Evolutionary conservation across 2,329 filamentous ascomycete species (phyloP).

Genomic region (Alternaria triticina): DNA sequence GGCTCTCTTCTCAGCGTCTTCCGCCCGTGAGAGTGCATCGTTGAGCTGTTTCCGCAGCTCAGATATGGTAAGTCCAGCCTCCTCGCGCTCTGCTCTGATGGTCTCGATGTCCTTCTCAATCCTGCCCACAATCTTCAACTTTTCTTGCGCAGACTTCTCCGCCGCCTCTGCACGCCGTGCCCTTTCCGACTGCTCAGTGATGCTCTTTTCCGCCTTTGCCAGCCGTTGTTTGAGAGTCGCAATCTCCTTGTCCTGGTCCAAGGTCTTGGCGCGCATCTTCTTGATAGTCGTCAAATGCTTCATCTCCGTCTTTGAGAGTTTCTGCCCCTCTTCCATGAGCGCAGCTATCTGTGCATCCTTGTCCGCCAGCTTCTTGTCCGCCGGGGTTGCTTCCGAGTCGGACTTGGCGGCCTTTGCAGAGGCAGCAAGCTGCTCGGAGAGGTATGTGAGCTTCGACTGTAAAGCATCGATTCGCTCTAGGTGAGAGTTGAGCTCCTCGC

Average conservation of each 20-base stretch:
- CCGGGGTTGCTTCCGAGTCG: conserved; percentile 29
- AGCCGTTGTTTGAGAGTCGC: conserved; percentile 64
- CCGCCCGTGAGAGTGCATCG: conserved; percentile 70
- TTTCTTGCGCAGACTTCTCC: conserved; percentile 63
- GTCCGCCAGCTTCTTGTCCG: conserved; percentile 81
- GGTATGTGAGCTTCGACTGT: conserved; percentile 87
- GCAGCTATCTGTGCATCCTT: conserved; percentile 90
- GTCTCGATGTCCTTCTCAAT: conserved; percentile 64
- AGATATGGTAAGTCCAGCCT: conserved; percentile 69
- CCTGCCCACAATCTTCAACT: conserved; percentile 58
- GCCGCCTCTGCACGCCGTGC: conserved; percentile 66
- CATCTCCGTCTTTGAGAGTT: conserved; percentile 83
- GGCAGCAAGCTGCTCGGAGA: conserved; percentile 80
- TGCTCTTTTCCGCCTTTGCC: conserved; percentile 68
- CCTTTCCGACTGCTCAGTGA: conserved; percentile 66
- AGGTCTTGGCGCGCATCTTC: conserved; percentile 66
- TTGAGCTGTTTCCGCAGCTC: conserved; percentile 74
- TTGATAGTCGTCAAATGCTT: conserved; percentile 84
- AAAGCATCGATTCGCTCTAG: conserved; percentile 90
- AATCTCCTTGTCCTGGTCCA: conserved; percentile 60
- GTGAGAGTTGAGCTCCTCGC: conserved; percentile 83
- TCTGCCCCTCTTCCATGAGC: conserved; percentile 90
- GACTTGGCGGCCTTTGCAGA: conserved; percentile 72
- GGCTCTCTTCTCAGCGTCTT: conserved; percentile 69
- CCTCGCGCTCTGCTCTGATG: conserved; percentile 67